Base-by-base conservation (phyloP, 2,329 filamentous ascomycete species). In the Fusarium stilboides region DNA sequence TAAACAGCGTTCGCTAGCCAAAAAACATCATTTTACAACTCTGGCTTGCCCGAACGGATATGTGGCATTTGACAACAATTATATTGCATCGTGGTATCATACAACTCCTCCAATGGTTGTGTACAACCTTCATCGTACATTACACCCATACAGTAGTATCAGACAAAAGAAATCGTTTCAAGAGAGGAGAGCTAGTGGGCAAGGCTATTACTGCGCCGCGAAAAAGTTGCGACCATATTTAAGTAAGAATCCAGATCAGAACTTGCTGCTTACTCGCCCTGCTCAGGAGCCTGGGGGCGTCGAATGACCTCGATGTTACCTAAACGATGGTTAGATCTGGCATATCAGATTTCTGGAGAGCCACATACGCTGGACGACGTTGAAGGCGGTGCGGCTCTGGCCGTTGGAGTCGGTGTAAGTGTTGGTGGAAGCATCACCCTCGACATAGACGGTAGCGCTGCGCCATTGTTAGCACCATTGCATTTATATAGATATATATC, bases 401-500 rank as follows among this genome's bases (percentile, higher is more conserved):
- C 93, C 93, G 46, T 96, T 92, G 59, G 83, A 78, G 72, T 92
- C 90, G 71, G 91, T 87, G 77, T 89, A 95, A 44, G 80, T 83
- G 72, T 82, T 85, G 82, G 95, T 89, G 70, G 82, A 83, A 65
- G 91, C 92, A 65, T 98, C 93, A 44, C 92, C 94, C 80, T 98
- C 95, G 50, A 98, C 84, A 76, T 89, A 94, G 67, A 99, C 86
- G 51, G 94, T 84, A 15, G 93, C 87, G 64, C 94, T 97, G 74
- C 37, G 53, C 51, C 55, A 59, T 57, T 53, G 65, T 73, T 39
- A 72, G 62, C 42, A 65, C 31, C 28, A 13, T 13, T 31, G 10
- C 13, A 13, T 31, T 31, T 1, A 31, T 13, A 13, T 31, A 31
- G 13, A 28, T 28, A 15, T 28, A 15, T 24, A 26, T n/a, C 17